Conservation (phyloP, 1,284 basidiomycete genomes). For the Ceratobasidium sp. region DNA sequence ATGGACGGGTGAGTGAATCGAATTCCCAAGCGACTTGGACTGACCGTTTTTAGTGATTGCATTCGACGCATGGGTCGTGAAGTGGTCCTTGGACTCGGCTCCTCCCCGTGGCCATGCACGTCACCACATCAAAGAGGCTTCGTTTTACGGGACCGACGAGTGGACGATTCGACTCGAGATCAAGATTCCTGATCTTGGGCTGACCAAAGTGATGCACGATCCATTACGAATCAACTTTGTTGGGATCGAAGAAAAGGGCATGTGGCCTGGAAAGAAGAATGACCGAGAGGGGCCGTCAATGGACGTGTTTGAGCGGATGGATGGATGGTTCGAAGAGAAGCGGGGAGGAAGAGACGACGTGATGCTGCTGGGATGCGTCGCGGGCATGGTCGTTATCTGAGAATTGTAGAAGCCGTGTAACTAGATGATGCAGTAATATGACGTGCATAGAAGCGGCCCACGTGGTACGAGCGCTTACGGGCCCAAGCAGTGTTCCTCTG, state of each 20-base stretch:
- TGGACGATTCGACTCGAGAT: conserved; percentile 78
- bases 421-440: neutral
- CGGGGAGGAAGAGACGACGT: conserved; percentile 68
- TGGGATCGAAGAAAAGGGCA: conserved; percentile 73
- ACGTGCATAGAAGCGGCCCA: neutral
- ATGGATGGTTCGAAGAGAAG: conserved; percentile 66
- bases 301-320: conserved; percentile 68
- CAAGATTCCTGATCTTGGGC: conserved; percentile 53
- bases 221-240: conserved; percentile 65
- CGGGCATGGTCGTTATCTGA: conserved; percentile 50
- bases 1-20: conserved; percentile 70
- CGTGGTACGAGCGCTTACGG: neutral
- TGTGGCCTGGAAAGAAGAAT: conserved; percentile 77
- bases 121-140: conserved; percentile 91
- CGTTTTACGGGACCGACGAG: conserved; percentile 75
- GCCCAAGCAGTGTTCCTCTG: neutral
- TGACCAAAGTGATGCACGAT: conserved; percentile 19
- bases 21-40: neutral
- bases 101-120: conserved; percentile 76
- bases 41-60: conserved; percentile 69
- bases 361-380: conserved; percentile 70
- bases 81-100: conserved; percentile 81
- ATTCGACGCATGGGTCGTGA: conserved; percentile 89
- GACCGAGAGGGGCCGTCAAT: conserved; percentile 62
- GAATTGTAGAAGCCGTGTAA: neutral